Evolutionary conservation across 345 rosid species (phyloP), one percentile per base, ranked within the genome.

Genomic region (Leavenworthia alabamica): DNA sequence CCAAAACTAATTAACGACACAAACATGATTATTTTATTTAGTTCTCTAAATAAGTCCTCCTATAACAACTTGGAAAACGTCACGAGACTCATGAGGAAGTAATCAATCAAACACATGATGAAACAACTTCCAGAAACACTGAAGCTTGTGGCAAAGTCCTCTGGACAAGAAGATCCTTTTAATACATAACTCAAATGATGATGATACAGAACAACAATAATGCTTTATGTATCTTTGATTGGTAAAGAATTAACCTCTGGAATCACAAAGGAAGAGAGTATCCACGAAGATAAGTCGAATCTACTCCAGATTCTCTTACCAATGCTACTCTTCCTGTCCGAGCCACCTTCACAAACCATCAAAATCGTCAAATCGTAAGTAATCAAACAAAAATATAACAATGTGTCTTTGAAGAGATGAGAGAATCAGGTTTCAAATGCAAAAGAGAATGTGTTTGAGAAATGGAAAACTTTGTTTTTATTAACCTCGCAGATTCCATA

Each of bases 401-500:
- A n/a, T n/a, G n/a, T n/a, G n/a, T n/a, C n/a, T n/a, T n/a, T n/a
- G n/a, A 16, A 37, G 22, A 15, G 2, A 22, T 50, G 22, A 7
- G 35, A 8, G 7, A 26, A 41, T 7, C 22, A 50, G 40, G 36
- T n/a, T n/a, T n/a, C n/a, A n/a, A n/a, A n/a, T n/a, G n/a, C n/a
- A n/a, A n/a, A n/a, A n/a, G n/a, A n/a, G n/a, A n/a, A n/a, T n/a
- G n/a, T n/a, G n/a, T n/a, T n/a, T n/a, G n/a, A n/a, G n/a, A n/a
- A n/a, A n/a, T n/a, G n/a, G n/a, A n/a, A 39, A 14, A 33, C 2
- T 2, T 51, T 11, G 16, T 9, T 52, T 40, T 40, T n/a, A 7
- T 79, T 7, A 27, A 83, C 93, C 93, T 86, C 89, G 27, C 89
- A 86, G 66, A 86, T 81, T 43, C 93, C 89, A 15, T 68, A 86